Evolutionary conservation across 2,329 filamentous ascomycete genomes (phyloP).

Genomic region (Colletotrichum incanum): DNA sequence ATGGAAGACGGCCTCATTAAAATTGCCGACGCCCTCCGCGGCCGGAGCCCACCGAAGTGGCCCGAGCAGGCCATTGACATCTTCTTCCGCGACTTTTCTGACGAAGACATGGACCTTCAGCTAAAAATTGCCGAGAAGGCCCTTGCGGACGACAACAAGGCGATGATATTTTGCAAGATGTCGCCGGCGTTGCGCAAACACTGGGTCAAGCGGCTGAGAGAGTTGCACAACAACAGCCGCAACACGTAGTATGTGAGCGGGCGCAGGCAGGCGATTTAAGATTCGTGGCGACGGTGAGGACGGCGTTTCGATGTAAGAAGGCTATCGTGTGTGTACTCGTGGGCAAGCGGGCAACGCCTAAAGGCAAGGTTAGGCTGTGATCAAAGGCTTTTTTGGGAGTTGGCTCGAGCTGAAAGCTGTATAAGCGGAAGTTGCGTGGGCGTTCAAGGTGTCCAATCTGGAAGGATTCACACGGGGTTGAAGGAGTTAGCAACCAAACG

Average conservation of each 20-base stretch:
- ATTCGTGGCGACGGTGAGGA: constrained; percentile 3
- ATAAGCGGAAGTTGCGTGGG: constrained; percentile 36
- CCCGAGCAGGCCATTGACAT: constrained; percentile 72
- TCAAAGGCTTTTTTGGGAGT: constrained; percentile 17
- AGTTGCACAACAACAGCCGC: constrained; percentile 56
- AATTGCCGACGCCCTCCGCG: constrained; percentile 58
- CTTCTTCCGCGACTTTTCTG: constrained; percentile 71
- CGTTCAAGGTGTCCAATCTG: constrained; percentile 42
- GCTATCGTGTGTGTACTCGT: constrained; percentile 12
- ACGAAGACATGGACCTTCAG: constrained; percentile 72
- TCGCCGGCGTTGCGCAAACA: constrained; percentile 66
- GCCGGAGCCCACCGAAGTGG: constrained; percentile 63
- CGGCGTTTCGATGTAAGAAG: constrained; percentile 31
- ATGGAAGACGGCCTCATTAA: constrained; percentile 56
- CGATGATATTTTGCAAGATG: constrained; percentile 76
- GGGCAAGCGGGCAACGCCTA: constrained; percentile 24
- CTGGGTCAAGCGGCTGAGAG: constrained; percentile 69
- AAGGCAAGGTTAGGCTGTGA: constrained; percentile 15
- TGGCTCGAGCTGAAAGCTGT: constrained; percentile 34
- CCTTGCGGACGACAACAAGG: constrained; percentile 72
- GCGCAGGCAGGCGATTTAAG: constrained; percentile 18
- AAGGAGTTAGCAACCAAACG: constrained; percentile 44
- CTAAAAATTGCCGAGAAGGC: constrained; percentile 73
- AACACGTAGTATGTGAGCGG: constrained; percentile 43
- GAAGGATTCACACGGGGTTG: constrained; percentile 31